Base-by-base conservation (phyloP, 2,329 filamentous ascomycete species). In the Fusarium scirpi region DNA sequence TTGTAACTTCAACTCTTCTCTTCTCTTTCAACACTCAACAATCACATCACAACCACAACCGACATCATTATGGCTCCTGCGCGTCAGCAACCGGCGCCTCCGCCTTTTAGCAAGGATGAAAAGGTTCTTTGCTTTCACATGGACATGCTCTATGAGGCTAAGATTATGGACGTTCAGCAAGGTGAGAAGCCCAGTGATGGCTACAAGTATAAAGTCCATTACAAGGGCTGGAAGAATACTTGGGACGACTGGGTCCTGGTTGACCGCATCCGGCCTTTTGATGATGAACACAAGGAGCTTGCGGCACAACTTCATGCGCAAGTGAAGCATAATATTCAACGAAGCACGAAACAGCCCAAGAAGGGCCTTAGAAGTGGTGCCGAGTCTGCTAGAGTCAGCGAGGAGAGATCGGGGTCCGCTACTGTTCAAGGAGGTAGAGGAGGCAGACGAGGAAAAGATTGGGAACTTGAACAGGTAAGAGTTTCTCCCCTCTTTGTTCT, bases 221-320 rank as follows among this genome's bases (percentile, higher is more conserved):
- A 99, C 85, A 98, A 98, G 82, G 96, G 96, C 77, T 99, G 96
- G 96, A 99, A 99, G 86, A 94, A 95, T 80, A 98, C 94, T 87
- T 99, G 96, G 96, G 96, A 99, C 83, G 96, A 99, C 83, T 98
- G 95, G 95, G 96, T 98, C 46, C 89, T 93, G 24, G 91, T 94
- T 81, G 95, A 98, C 80, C 93, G 96, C 72, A 91, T 99, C 66
- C 91, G 94, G 78, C 98, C 98, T 83, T 92, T 95, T 79, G 97
- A 91, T 54, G 94, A 97, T 60, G 96, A 98, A 82, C 98, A 98
- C 82, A 93, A 93, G 78, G 94, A 97, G 78, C 87, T 99, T 40
- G 94, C 95, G 24, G 85, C 85, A 58, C 91, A 92, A 79, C 85
- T 94, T 30, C 87, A 90, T 74, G 87, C 89, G 62, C 91, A 94